Conservation (phyloP, 2,329 filamentous ascomycete species). For the Calonectria crousiana region DNA sequence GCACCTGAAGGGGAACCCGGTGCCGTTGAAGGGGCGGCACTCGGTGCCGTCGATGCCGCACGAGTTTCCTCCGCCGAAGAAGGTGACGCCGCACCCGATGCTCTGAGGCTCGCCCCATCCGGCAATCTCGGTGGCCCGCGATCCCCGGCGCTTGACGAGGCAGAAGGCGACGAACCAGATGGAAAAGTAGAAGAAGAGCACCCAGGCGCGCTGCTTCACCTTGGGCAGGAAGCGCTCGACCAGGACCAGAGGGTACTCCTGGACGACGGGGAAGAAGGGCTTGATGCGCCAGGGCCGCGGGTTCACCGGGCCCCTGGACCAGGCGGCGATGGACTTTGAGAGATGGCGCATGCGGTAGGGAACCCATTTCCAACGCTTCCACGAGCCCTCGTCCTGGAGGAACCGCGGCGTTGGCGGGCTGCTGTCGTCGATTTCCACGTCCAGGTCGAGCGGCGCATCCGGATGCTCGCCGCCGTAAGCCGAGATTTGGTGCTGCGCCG, state of each 20-base stretch:
- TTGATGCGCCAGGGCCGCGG: slow-evolving; percentile 63
- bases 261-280: slow-evolving; percentile 74
- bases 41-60: slow-evolving; percentile 81
- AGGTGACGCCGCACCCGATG: slow-evolving; percentile 76
- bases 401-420: slow-evolving; percentile 68
- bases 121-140: slow-evolving; percentile 69
- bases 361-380: slow-evolving; percentile 68
- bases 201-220: slow-evolving; percentile 67
- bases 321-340: slow-evolving; percentile 56
- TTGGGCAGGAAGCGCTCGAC: slow-evolving; percentile 73
- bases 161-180: slow-evolving; percentile 79
- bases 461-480: slow-evolving; percentile 49
- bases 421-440: slow-evolving; percentile 57
- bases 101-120: slow-evolving; percentile 75
- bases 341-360: slow-evolving; percentile 67
- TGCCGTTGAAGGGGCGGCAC: slow-evolving; percentile 81
- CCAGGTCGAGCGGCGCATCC: slow-evolving; percentile 56
- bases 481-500: slow-evolving; percentile 27
- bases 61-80: slow-evolving; percentile 77
- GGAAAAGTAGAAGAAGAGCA: slow-evolving; percentile 71
- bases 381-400: slow-evolving; percentile 63
- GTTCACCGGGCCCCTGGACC: slow-evolving; percentile 68
- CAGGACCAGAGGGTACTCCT: slow-evolving; percentile 74
- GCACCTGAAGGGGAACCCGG: slow-evolving; percentile 79
- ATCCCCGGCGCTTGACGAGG: slow-evolving; percentile 75